Evolutionary conservation across 1,284 basidiomycete genomes (phyloP).

Genomic region (Apiotrichum laibachii): DNA sequence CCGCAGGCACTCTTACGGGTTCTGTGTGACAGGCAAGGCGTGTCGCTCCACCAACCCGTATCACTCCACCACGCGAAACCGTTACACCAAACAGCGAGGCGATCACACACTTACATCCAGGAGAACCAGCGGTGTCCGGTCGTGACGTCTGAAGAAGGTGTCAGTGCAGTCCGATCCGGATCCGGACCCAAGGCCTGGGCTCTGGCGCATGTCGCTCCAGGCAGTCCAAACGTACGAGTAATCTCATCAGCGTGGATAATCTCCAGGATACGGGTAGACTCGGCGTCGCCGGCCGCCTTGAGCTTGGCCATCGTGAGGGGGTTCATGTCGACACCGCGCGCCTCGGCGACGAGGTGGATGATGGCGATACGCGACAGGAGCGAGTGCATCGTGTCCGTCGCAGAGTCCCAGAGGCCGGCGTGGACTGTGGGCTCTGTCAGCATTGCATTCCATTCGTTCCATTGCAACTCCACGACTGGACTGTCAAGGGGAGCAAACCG

Average conservation of each 20-base stretch:
- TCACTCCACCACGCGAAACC: not conserved
- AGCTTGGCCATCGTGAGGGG: conserved; percentile 79
- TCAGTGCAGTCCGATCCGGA: not conserved
- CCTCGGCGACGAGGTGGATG: conserved; percentile 86
- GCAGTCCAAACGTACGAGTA: conserved; percentile 53
- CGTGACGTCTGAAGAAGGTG: conserved; percentile 59
- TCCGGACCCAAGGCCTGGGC: not conserved
- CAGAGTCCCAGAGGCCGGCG: conserved; percentile 78
- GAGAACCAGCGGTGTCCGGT: conserved; percentile 82
- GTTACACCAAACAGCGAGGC: not conserved
- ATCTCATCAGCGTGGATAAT: conserved; percentile 82
- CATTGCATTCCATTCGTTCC: no score
- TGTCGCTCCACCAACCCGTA: not conserved
- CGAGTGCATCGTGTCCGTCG: conserved; percentile 67
- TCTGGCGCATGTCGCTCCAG: no score
- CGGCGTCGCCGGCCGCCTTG: conserved; percentile 63
- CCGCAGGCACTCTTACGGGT: no score
- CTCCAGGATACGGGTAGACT: conserved; percentile 69
- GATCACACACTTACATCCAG: conserved; percentile 55
- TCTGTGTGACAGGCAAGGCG: no score
- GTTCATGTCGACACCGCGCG: conserved; percentile 81
- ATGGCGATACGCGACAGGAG: conserved; percentile 75
- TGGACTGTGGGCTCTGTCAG: conserved; percentile 57
- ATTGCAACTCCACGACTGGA: no score
- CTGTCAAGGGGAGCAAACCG: no score